Conservation (phyloP, 2,329 filamentous ascomycete genomes). For the Talaromyces amestolkiae region DNA sequence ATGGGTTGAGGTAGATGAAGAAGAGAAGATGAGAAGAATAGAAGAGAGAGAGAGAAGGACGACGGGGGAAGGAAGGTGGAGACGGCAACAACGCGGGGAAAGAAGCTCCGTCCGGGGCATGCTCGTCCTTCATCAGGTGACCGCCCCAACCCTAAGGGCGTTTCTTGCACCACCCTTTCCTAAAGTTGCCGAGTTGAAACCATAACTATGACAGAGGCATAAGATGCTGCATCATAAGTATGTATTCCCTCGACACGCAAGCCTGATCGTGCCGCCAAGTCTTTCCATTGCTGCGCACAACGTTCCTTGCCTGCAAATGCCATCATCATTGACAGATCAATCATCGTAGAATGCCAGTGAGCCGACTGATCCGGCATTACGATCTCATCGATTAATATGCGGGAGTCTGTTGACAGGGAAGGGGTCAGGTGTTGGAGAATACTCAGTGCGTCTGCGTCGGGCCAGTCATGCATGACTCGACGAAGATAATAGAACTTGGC, state of each 20-base stretch:
- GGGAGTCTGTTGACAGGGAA: not conserved
- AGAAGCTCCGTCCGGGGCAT: not conserved
- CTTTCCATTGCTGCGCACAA: not conserved
- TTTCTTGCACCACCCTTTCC: not conserved
- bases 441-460: not conserved
- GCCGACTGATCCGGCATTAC: not conserved
- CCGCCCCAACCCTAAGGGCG: not conserved
- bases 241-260: not conserved
- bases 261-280: not conserved
- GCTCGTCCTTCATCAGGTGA: not conserved
- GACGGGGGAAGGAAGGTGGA: conserved; percentile 1
- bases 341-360: not conserved
- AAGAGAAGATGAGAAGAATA: not conserved
- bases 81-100: not conserved
- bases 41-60: not conserved
- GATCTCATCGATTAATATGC: not conserved
- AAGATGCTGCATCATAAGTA: not conserved
- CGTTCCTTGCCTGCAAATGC: not conserved
- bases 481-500: not conserved
- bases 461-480: not conserved
- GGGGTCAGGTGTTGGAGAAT: not conserved
- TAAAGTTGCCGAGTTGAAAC: not conserved
- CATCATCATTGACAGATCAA: not conserved
- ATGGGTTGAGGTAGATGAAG: not conserved
- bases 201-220: not conserved